These are phyloP conservation scores for Leishmania gerbilli DNA, from an alignment of 208 protist genomes.

Conservation along the genomic window DNA sequence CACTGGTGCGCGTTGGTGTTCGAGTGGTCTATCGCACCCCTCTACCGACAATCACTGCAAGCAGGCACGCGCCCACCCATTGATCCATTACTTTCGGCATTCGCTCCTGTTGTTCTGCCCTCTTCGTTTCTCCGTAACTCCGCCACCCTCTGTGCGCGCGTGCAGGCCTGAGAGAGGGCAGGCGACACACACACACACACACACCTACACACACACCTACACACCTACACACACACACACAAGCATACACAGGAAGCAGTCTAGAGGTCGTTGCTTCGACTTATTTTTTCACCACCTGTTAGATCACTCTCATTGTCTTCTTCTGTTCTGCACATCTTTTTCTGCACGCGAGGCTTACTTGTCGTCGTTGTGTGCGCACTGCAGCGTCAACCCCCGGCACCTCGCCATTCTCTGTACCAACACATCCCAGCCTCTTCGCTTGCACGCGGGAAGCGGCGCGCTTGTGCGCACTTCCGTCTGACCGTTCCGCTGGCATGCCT, in stretches of 20 bases:
- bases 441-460: not conserved
- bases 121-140: not conserved
- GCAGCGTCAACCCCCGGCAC: not conserved
- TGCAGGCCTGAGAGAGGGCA: not conserved
- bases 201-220: not conserved
- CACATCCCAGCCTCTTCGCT: not conserved
- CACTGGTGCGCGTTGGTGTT: not conserved
- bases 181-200: not conserved
- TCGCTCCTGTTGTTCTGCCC: not conserved
- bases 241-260: not conserved
- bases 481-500: not conserved
- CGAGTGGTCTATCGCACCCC: no score
- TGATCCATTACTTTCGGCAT: not conserved
- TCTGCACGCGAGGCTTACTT: not conserved
- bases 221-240: constrained; percentile 2
- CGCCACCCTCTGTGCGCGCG: no score
- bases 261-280: not conserved
- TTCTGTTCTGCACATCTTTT: not conserved
- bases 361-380: not conserved
- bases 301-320: not conserved
- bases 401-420: not conserved
- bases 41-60: not conserved
- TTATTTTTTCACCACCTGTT: not conserved
- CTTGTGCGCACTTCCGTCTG: not conserved
- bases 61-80: not conserved